Base-by-base conservation (phyloP, 345 rosid species). In the Capsella bursapastoris region DNA sequence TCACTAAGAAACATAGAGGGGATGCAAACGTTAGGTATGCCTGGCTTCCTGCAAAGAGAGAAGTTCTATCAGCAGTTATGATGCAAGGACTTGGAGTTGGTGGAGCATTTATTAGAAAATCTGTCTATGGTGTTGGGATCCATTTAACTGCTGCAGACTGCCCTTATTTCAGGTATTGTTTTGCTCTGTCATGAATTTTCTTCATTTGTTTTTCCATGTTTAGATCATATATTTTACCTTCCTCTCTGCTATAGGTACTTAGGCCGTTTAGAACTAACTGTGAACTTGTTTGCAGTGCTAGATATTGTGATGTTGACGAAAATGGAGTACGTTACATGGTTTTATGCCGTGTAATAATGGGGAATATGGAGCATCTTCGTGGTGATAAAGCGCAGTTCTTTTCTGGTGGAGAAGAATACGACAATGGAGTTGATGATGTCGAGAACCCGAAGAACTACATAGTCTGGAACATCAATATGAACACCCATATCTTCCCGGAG, bases 401-500 rank as follows among this genome's bases (percentile, higher is more conserved):
- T 78, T 91, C 98, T 51, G 88, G 91, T 50, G 85, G 84, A 47
- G 84, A 81, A 69, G 80, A 81, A 31, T 85, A 83, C 79, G 99
- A 95, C 80, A 92, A 86, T 50, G 99, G 96, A 51, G 96, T 87
- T 0, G 99, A 95, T 76, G 82, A 90, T 79, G 78, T 88, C 38
- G 85, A 82, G 68, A 85, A 83, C 68, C 97, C 99, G 1, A 81
- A 69, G 68, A 75, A 81, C 25, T 88, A 84, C 77, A 52, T 87
- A 18, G 81, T 90, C 53, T 95, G 99, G 99, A 84, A 85, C 85
- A 88, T 86, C 92, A 86, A 95, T 82, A 78, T 88, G 83, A 86
- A 80, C 82, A 83, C 99, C 7, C 98, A 92, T 74, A 78, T 95
- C 56, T 83, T 78, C 77, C 97, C 99, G 0, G 99, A 95, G 75